Evolutionary conservation across 2,329 filamentous ascomycete genomes (phyloP).

Genomic region (Clonostachys solani): DNA sequence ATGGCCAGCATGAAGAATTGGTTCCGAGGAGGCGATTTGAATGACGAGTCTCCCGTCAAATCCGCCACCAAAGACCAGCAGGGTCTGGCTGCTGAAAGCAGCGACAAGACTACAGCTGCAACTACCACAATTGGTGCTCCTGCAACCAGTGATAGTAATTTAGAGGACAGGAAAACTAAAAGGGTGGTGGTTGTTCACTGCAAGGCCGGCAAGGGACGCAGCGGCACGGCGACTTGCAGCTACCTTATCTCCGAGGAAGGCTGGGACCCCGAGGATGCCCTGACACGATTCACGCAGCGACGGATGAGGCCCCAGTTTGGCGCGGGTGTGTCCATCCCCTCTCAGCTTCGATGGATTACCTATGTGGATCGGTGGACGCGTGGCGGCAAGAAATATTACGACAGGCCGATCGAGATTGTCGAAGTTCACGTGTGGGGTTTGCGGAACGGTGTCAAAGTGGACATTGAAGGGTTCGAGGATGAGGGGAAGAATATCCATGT

Average conservation of each 20-base stretch:
- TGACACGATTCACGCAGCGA: constrained; percentile 65
- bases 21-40: constrained; percentile 52
- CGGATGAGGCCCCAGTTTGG: constrained; percentile 90
- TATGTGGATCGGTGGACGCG: constrained; percentile 87
- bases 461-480: constrained; percentile 81
- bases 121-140: constrained; percentile 1
- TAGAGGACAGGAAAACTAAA: constrained; percentile 24
- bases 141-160: constrained; percentile 3
- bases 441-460: constrained; percentile 80
- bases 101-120: not conserved
- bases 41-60: constrained; percentile 3
- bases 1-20: constrained; percentile 92
- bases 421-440: constrained; percentile 91
- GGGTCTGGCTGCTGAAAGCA: not conserved
- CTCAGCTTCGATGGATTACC: constrained; percentile 79
- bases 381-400: constrained; percentile 72
- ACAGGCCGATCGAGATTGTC: constrained; percentile 76
- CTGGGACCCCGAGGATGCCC: constrained; percentile 48
- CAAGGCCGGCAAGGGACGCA: constrained; percentile 93
- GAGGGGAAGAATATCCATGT: constrained; percentile 82
- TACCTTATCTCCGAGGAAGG: constrained; percentile 86
- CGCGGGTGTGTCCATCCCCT: constrained; percentile 86
- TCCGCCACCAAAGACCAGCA: not conserved
- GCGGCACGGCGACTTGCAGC: constrained; percentile 81
- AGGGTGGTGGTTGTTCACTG: constrained; percentile 91